phyloP scores from a whole-genome alignment of 805 yeast genomes.

The Suhomyces sp. region DNA sequence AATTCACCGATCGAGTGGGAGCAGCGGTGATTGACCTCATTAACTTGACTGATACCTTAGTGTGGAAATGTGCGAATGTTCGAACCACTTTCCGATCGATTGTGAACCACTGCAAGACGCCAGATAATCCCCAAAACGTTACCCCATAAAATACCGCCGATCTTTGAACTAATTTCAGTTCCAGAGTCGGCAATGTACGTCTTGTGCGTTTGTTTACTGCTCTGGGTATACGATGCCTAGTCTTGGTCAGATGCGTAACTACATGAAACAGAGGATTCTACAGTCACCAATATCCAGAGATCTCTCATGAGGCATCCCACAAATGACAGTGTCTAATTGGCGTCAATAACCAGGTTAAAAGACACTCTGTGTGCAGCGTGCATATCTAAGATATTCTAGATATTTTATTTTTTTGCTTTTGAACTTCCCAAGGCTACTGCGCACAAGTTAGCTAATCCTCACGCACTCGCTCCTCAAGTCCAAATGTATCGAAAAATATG shows the following conservation, averaged over 20 bases:
- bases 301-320: background rate
- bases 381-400: background rate
- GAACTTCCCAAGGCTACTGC: background rate
- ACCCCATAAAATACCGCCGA: background rate
- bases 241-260: background rate
- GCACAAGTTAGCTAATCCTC: background rate
- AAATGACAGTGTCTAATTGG: background rate
- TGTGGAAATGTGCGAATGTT: background rate
- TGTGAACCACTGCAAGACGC: background rate
- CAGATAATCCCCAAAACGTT: background rate
- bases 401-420: background rate
- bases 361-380: background rate
- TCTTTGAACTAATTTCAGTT: background rate
- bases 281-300: background rate
- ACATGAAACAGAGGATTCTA: background rate
- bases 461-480: background rate
- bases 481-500: background rate
- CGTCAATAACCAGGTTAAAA: background rate
- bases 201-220: background rate
- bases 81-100: background rate
- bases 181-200: background rate
- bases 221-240: background rate
- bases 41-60: background rate
- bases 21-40: background rate
- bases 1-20: background rate